Evolutionary conservation across 495 filamentous ascomycete species (phyloP).

Genomic region (Penicillium steckii): DNA sequence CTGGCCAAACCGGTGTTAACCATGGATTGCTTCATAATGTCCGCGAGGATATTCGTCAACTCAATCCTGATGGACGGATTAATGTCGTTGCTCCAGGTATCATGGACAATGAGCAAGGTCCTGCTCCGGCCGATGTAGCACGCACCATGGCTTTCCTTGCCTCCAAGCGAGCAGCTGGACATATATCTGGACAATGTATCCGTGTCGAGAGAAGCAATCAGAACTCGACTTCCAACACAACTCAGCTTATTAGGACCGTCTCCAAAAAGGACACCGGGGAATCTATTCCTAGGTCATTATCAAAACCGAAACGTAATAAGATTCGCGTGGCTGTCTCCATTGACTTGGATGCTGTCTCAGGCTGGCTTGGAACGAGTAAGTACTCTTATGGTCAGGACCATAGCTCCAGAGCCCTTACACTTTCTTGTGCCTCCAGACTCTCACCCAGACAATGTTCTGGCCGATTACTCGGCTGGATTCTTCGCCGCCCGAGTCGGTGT

Average conservation of each 20-base stretch:
- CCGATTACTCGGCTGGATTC: conserved; percentile 59
- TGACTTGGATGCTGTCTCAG: conserved; percentile 61
- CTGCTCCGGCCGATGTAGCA: conserved; percentile 50
- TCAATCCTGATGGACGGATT: conserved; percentile 52
- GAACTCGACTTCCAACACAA: background rate
- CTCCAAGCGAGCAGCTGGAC: conserved; percentile 50
- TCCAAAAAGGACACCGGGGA: conserved; percentile 1
- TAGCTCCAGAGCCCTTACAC: background rate
- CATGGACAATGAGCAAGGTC: conserved; percentile 31
- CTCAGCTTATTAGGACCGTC: background rate
- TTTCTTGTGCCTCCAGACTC: conserved; percentile 1
- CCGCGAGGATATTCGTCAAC: conserved; percentile 53
- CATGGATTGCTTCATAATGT: conserved; percentile 53
- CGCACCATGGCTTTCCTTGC: conserved; percentile 53
- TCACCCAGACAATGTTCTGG: conserved; percentile 27
- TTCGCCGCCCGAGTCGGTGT: conserved; percentile 61
- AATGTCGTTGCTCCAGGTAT: conserved; percentile 52
- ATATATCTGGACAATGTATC: conserved; percentile 54
- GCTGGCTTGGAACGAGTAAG: conserved; percentile 56
- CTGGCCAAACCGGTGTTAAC: conserved; percentile 56
- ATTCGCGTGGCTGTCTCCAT: conserved; percentile 55
- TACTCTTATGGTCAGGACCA: background rate
- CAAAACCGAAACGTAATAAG: conserved; percentile 31
- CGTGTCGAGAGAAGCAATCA: conserved; percentile 53
- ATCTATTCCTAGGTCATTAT: conserved; percentile 25